phyloP scores from a whole-genome alignment of 2,329 filamentous ascomycete genomes.

The Magnaporthiopsis poae region DNA sequence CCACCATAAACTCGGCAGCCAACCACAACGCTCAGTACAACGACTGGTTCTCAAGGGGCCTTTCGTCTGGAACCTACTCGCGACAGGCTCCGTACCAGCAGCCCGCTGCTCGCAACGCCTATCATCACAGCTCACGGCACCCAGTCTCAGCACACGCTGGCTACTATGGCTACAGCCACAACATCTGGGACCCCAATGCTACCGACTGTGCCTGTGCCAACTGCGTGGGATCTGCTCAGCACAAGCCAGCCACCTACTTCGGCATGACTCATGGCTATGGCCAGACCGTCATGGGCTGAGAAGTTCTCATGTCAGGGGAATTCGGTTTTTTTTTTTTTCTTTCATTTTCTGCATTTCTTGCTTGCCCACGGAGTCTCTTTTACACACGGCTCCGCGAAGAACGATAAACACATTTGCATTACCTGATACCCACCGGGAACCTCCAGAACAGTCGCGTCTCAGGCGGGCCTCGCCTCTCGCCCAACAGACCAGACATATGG shows the following conservation, averaged over 20 bases:
- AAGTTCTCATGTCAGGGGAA: not conserved
- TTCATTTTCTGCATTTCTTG: not conserved
- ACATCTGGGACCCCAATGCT: conserved; percentile 41
- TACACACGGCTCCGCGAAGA: conserved; percentile 1
- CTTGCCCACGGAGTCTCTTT: not conserved
- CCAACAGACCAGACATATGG: not conserved
- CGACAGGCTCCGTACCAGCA: conserved; percentile 24
- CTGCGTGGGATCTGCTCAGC: conserved; percentile 32
- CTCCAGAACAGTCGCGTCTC: not conserved
- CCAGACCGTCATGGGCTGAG: conserved; percentile 45
- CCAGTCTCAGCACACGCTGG: conserved; percentile 28
- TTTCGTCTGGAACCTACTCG: conserved; percentile 21
- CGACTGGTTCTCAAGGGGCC: conserved; percentile 42
- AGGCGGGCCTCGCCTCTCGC: not conserved
- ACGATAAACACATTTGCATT: conserved; percentile 9
- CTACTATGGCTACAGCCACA: conserved; percentile 36
- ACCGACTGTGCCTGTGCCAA: conserved; percentile 40
- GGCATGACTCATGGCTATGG: conserved; percentile 35
- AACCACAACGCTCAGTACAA: conserved; percentile 46
- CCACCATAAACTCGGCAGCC: conserved; percentile 22
- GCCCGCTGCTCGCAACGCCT: conserved; percentile 24
- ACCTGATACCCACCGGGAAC: conserved; percentile 3
- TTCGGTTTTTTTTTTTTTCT: not conserved
- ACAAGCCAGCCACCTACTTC: conserved; percentile 40
- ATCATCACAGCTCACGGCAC: conserved; percentile 29